Conservation (phyloP, 2,329 filamentous ascomycete species). For the Domatiomyces catenatus region DNA sequence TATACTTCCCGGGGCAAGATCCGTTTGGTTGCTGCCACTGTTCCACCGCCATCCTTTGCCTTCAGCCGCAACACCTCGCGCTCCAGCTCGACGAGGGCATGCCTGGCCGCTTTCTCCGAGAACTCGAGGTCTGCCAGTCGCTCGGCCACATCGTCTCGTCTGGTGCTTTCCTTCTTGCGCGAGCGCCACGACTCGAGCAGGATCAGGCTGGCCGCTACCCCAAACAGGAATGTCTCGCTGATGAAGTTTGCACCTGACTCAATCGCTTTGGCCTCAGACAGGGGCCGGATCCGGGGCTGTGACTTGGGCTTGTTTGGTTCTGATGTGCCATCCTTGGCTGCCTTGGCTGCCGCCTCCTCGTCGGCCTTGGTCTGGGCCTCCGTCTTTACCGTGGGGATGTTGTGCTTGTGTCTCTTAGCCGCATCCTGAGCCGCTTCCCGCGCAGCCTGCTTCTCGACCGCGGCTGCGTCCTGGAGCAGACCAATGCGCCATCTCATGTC, state of each 20-base stretch:
- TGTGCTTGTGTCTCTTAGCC: conserved; percentile 39
- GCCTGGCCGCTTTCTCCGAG: conserved; percentile 27
- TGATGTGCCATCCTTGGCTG: conserved; percentile 28
- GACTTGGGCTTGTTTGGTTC: conserved; percentile 30
- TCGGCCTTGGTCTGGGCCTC: conserved; percentile 44
- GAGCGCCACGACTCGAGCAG: conserved; percentile 48
- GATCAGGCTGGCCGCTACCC: conserved; percentile 47
- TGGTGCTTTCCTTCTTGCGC: conserved; percentile 43
- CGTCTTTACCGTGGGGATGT: conserved; percentile 45
- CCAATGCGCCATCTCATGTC: conserved; percentile 55
- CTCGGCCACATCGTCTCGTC: conserved; percentile 46
- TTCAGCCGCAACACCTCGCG: conserved; percentile 30
- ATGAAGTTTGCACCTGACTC: conserved; percentile 56
- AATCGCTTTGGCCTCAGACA: conserved; percentile 53
- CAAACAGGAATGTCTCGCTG: conserved; percentile 50
- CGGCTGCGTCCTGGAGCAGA: conserved; percentile 45
- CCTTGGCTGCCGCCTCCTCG: conserved; percentile 33
- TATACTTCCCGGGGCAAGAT: conserved; percentile 29
- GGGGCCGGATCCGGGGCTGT: conserved; percentile 43
- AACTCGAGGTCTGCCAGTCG: conserved; percentile 43
- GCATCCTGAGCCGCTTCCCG: conserved; percentile 38
- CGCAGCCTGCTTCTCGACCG: conserved; percentile 29
- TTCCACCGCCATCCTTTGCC: conserved; percentile 20
- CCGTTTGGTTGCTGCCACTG: conserved; percentile 17
- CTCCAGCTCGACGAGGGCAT: conserved; percentile 30